Evolutionary conservation across 2,329 filamentous ascomycete genomes (phyloP), one percentile per base, ranked within the genome.

Genomic region (Graphium sp.): DNA sequence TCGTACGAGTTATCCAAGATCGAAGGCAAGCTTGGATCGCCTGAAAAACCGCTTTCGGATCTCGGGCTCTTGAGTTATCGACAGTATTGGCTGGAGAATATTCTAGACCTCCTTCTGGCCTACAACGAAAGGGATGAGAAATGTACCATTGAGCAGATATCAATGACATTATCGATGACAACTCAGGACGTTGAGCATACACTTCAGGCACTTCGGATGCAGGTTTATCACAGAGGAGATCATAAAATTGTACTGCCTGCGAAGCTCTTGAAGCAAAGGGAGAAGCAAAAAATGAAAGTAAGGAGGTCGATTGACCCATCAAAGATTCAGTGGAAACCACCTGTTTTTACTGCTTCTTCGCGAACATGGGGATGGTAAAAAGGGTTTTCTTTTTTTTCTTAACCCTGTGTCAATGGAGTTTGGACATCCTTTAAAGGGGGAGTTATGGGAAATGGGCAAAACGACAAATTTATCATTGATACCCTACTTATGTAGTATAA

Each of bases 1-100:
- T 93, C 83, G 5, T 98, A 98, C 53, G 87, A 95, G 46, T 73
- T 98, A 17, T 89, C 81, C 45, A 92, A 87, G 50, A 83, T 91
- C 33, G 91, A 98, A 55, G 78, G 77, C 41, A 95, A 93, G 53
- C 70, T 94, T 6, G 91, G 91, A 2, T 93, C 84, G 7, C 91
- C 89, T 1, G 89, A 98, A 49, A 98, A 98, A 50, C 89, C 89
- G 0, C 68, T 98, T 2, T 92, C 82, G 20, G 89, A 98, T 64
- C 52, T 98, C 32, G 89, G 89, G 37, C 62, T 98, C 12, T 60
- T 98, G 17, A 85, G 87, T 41, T 98, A 98, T 52, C 74, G 89
- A 28, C 87, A 93, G 38, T 98, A 93, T 54, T 98, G 89, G 89
- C 84, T 85, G 18, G 89, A 98, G 49, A 84, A 83, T 27, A 81